phyloP scores from a whole-genome alignment of 345 rosid genomes.

The Lepidium didymum region DNA sequence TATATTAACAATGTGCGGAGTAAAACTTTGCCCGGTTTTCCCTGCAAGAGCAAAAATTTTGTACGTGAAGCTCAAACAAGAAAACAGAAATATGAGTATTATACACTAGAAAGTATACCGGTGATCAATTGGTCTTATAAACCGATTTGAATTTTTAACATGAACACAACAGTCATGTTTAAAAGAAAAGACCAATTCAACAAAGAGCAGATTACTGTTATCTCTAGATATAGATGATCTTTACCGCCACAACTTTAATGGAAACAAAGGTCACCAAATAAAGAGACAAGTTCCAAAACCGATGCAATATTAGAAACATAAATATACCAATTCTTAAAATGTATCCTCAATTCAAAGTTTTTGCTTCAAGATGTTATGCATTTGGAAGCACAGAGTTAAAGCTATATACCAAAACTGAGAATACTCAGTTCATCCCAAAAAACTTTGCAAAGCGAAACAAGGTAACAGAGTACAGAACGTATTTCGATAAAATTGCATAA shows the following conservation, averaged over 20 bases:
- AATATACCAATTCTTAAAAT: background rate
- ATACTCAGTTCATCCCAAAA: background rate
- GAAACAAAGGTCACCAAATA: background rate
- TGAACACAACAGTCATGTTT: background rate
- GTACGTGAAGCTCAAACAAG: background rate
- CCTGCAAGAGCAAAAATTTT: conserved; percentile 30
- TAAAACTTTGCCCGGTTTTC: conserved; percentile 65
- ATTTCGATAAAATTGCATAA: background rate
- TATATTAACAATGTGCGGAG: conserved; percentile 64
- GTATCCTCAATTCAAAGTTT: background rate
- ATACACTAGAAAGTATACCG: background rate
- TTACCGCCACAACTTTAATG: background rate
- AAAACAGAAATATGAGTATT: background rate
- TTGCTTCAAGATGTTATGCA: background rate
- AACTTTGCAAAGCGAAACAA: background rate
- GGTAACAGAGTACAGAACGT: background rate
- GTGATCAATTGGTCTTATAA: background rate
- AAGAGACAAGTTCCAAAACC: background rate
- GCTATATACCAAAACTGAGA: background rate
- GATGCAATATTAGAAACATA: background rate
- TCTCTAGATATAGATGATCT: background rate
- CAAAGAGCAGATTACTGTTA: background rate
- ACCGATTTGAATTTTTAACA: background rate
- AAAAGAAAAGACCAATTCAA: background rate
- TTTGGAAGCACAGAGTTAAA: background rate